These are phyloP conservation scores for Boletus huronensis DNA, from an alignment of 768 basidiomycete species.

Conservation along the genomic window DNA sequence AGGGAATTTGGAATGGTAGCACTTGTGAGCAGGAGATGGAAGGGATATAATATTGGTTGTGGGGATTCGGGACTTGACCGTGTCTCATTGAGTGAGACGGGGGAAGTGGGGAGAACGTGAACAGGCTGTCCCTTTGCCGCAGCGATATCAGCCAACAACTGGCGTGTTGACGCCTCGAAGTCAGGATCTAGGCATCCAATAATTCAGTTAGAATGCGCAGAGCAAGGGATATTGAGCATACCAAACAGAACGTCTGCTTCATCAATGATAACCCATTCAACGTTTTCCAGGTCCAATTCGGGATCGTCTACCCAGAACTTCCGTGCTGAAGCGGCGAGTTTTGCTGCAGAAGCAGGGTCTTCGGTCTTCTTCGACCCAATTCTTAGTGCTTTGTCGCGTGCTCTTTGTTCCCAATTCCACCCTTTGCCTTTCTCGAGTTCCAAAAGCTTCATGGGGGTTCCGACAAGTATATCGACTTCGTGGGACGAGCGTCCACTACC, in stretches of 20 bases:
- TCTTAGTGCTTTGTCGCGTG: constrained; percentile 22
- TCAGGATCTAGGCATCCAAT: constrained; percentile 57
- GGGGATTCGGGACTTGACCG: constrained; percentile 6
- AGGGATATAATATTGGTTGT: constrained; percentile 52
- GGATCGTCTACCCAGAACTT: constrained; percentile 46
- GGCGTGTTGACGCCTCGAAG: constrained; percentile 70
- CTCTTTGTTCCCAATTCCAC: constrained; percentile 45
- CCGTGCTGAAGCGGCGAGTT: constrained; percentile 16
- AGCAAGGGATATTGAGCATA: constrained; percentile 30
- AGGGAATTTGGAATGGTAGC: constrained; percentile 85
- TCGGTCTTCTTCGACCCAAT: constrained; percentile 28
- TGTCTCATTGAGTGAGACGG: constrained; percentile 14
- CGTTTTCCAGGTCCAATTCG: constrained; percentile 58
- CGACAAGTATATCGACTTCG: constrained; percentile 56
- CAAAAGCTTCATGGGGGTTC: constrained; percentile 61
- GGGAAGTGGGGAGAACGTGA: constrained; percentile 15
- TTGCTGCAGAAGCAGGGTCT: constrained; percentile 18
- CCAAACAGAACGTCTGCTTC: constrained; percentile 91
- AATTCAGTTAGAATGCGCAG: neutral
- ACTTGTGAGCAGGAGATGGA: constrained; percentile 77
- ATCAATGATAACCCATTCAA: constrained; percentile 90
- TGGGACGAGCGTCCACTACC: constrained; percentile 17
- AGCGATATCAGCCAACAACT: constrained; percentile 68
- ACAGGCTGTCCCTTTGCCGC: constrained; percentile 46
- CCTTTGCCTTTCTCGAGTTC: constrained; percentile 55